Conservation (phyloP, 148 eudicot species). For the Cornus suecica region DNA sequence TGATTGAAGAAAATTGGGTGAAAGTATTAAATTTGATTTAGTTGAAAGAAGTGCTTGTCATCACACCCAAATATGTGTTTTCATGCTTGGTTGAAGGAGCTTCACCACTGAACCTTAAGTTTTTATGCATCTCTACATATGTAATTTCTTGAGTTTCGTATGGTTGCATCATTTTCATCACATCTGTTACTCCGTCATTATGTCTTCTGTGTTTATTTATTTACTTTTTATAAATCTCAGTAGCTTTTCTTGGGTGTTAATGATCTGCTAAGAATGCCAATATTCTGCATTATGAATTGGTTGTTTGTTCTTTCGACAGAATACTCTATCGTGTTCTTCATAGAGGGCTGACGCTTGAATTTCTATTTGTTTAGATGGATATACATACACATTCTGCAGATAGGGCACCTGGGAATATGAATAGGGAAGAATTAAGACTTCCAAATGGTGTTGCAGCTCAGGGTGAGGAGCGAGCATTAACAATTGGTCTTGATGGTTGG, state of each 20-base stretch:
- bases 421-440: slow-evolving; percentile 39
- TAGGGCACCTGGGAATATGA: slow-evolving; percentile 41
- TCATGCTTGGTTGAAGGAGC: too few species aligned
- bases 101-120: too few species aligned
- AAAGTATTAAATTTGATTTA: too few species aligned
- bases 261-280: neutral
- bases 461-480: slow-evolving; percentile 44
- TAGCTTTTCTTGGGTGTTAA: neutral
- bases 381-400: slow-evolving; percentile 42
- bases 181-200: neutral
- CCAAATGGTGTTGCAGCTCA: slow-evolving; percentile 34
- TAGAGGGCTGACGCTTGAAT: slow-evolving; percentile 7
- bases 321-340: neutral
- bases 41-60: too few species aligned
- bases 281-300: neutral
- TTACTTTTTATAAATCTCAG: neutral
- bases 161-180: neutral
- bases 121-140: neutral
- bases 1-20: too few species aligned
- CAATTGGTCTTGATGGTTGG: slow-evolving; percentile 58
- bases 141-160: neutral
- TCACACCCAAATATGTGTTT: too few species aligned
- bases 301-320: neutral
- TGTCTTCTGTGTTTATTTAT: neutral
- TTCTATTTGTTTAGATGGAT: slow-evolving; percentile 30